Evolutionary conservation across 2,329 filamentous ascomycete genomes (phyloP), one percentile per base, ranked within the genome.

Genomic region (Polychaeton citri): DNA sequence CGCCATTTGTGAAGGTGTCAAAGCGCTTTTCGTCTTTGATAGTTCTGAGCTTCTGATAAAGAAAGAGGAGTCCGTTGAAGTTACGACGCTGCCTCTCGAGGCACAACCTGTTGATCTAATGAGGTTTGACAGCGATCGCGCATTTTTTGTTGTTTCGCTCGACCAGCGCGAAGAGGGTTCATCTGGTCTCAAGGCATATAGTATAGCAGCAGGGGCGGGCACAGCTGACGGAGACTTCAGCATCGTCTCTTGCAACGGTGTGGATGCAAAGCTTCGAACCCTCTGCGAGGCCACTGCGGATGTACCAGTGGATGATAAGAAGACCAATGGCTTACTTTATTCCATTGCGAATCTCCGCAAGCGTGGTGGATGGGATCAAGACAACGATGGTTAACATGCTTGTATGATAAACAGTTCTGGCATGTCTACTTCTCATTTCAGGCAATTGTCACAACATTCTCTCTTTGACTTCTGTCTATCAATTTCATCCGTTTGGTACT

Each of bases 331-430:
- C 35, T 51, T 67, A 16, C 52, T 71, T 17, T 69, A 69, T 48
- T 57, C 55, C 19, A 52, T 67, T 30, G 62, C 62, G 41, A 66
- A 66, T 37, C 53, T 71, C 33, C 59, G 68, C 37, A 72, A 71
- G 50, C 57, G 65, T 36, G 58, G 57, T 21, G 45, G 38, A 6
- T 26, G 19, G 20, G 30, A 34, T 32, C 13, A 32, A 9, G 30
- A 32, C 18, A 19, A 19, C 18, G 30, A 19, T 5, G 30, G 30
- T 28, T 28, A 15, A 28, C n/a, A n/a, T n/a, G n/a, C n/a, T n/a
- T n/a, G n/a, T n/a, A n/a, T n/a, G n/a, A n/a, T n/a, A n/a, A n/a
- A n/a, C n/a, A n/a, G n/a, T n/a, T n/a, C n/a, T n/a, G n/a, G n/a
- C n/a, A n/a, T n/a, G n/a, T n/a, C n/a, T n/a, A n/a, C n/a, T n/a